Evolutionary conservation across 352 stramenopile species (phyloP).

Genomic region (Pythium insidiosum): DNA sequence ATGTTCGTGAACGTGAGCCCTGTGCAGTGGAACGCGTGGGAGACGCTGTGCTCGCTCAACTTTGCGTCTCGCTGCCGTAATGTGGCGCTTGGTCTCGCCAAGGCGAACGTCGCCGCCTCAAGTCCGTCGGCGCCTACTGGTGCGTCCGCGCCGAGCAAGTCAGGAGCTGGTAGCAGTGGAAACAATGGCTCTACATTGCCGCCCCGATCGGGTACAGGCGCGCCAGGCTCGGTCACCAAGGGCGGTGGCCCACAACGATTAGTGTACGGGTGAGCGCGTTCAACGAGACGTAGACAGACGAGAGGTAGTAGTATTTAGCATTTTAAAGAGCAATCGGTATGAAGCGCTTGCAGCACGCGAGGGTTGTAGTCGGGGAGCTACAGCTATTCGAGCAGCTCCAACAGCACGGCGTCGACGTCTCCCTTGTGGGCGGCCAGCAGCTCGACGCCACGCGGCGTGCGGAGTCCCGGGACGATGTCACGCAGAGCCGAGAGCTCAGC

Average conservation of each 20-base stretch:
- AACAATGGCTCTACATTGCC: neutral
- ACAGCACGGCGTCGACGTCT: conserved; percentile 40
- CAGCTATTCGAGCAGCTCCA: conserved; percentile 65
- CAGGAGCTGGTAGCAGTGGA: neutral
- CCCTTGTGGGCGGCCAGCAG: conserved; percentile 47
- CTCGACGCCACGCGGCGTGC: conserved; percentile 32
- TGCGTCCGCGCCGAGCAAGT: conserved; percentile 6
- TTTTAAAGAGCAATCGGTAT: no score
- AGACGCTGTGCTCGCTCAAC: conserved; percentile 89
- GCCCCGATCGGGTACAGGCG: neutral
- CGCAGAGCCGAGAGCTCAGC: conserved; percentile 36
- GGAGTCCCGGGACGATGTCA: conserved; percentile 41
- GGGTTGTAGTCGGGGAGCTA: no score
- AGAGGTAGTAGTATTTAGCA: neutral
- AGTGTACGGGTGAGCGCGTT: conserved; percentile 3
- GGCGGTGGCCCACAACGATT: conserved; percentile 7
- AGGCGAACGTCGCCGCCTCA: conserved; percentile 23
- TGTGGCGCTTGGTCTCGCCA: conserved; percentile 82
- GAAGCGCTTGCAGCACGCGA: no score
- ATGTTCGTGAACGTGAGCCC: conserved; percentile 88
- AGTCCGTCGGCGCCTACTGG: conserved; percentile 1
- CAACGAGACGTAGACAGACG: neutral
- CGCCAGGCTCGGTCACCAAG: neutral
- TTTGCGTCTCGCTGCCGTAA: conserved; percentile 86
- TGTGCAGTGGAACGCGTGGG: conserved; percentile 80